Percentiles rank a stretch among this genome's conserved stretches.
phyloP scores from a whole-genome alignment of 116 monocot species.

The Phalaenopsis hybrid region DNA sequence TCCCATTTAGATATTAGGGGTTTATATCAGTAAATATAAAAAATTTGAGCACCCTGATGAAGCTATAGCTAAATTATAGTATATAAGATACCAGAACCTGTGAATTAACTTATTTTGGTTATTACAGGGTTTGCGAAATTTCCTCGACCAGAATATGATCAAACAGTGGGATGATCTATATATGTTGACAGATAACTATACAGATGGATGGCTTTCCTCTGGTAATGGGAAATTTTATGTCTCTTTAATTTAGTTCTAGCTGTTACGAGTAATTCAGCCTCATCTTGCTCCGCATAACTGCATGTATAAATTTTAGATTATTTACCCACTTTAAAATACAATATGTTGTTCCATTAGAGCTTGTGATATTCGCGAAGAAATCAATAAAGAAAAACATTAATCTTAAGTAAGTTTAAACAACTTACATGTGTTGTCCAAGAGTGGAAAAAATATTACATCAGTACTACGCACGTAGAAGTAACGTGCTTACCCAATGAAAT shows the following conservation, averaged over 20 bases:
- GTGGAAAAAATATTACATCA: no score
- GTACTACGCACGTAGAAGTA: no score
- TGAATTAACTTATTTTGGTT: constrained; percentile 3
- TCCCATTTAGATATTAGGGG: no score
- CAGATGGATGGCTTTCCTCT: constrained; percentile 89
- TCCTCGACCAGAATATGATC: constrained; percentile 55
- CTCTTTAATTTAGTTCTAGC: not conserved
- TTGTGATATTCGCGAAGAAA: not conserved
- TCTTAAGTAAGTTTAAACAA: no score
- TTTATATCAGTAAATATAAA: no score
- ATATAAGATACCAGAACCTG: no score
- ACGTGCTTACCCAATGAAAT: no score
- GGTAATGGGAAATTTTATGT: constrained; percentile 29
- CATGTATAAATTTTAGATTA: not conserved
- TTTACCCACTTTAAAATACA: not conserved
- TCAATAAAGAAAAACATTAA: not conserved
- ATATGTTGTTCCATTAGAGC: not conserved
- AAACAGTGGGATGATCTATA: constrained; percentile 76
- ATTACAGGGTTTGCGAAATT: constrained; percentile 54
- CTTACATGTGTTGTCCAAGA: no score
- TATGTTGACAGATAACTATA: constrained; percentile 57
- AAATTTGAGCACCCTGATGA: no score
- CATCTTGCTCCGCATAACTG: not conserved
- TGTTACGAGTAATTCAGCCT: not conserved
- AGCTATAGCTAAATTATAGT: not conserved